Base-by-base conservation (phyloP, 208 protist species). In the Leishmania tropica region DNA sequence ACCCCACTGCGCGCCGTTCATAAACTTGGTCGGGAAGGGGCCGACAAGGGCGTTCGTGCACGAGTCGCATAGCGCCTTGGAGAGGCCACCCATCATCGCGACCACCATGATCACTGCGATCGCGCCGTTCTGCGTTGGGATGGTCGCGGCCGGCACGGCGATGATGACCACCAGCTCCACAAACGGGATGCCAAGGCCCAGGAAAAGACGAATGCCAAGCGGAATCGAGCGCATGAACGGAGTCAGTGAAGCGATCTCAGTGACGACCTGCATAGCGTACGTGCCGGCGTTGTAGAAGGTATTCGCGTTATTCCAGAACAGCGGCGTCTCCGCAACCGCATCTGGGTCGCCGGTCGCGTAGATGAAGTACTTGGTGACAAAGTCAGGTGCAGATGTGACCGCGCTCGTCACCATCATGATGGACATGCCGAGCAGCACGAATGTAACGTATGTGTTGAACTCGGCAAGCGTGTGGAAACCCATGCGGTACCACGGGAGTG, bases 391-490 rank as follows among this genome's bases (percentile, higher is more conserved):
- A n/a, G 92, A 92, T 28, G 95, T 96, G 62, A 98, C 92, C 42
- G 92, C 87, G 68, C 94, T 97, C 70, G 92, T 85, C 37, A 95
- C 92, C 88, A 98, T 94, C 86, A 98, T 88, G 73, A 94, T 92
- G 47, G 93, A 96, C 78, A 95, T 89, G 78, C 96, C 96, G 19
- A 96, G 85, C 51, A 97, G 80, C 40, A 97, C 82, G 48, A 98
- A 94, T 65, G 94, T 95, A 15, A 93, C 53, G 79, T 93, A 98
- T 60, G 92, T 89, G 80, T 93, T 86, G 73, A 92, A 89, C 85
- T 94, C 93, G 45, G 87, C 86, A 28, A 86, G 84, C 13, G 82
- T 86, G 64, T 93, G 77, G 82, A 95, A 95, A 2, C 90, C 90
- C 6, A 93, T 42, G 54, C 76, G 78, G 54, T 79, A 85, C 79